Base-by-base conservation (phyloP, 371 early-diverging fungal species). In the Parasitella parasitica region DNA sequence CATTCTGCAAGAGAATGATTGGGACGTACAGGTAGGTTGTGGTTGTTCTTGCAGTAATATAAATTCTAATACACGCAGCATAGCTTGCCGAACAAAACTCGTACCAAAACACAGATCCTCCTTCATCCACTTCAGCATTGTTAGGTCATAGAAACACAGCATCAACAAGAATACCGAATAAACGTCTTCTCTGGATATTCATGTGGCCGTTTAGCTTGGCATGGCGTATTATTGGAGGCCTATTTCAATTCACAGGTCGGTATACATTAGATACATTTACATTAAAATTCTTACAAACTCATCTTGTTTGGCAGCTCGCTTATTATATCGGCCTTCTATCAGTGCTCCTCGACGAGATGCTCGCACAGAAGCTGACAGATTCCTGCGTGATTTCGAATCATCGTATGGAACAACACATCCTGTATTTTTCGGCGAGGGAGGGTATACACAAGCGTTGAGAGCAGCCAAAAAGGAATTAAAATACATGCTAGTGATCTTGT, bases 381-480 rank as follows among this genome's bases (percentile, higher is more conserved):
- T 92, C 63, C 57, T 82, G 38, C 74, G 82, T 51, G 80, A 86
- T 41, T 94, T 91, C 71, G 92, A 90, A 66, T 70, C 74, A 12
- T 70, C 69, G 11, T 91, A 87, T 67, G 94, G 95, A 11, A 60
- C 67, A 8, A 60, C n/a, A 11, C 92, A 91, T 59, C 93, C 93
- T 7, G 74, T 82, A 22, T 93, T 95, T 68, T 92, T 89, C 62
- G 37, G 28, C 16, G 80, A 82, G 37, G 91, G 93, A n/a, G 84
- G 89, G 1, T 93, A 92, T 62, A 74, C 88, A 12, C 86, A 84
- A 65, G 88, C 91, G 1, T 54, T 93, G 34, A 85, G 81, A 22
- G 69, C 67, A 37, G 87, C 90, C n/a, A 91, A 92, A 77, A 61
- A 77, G 20, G 89, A 94, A n/a, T 49, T 89, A 6, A 80, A 84